Conservation (phyloP, 306 rosid genomes). For the Medicago lupulina region DNA sequence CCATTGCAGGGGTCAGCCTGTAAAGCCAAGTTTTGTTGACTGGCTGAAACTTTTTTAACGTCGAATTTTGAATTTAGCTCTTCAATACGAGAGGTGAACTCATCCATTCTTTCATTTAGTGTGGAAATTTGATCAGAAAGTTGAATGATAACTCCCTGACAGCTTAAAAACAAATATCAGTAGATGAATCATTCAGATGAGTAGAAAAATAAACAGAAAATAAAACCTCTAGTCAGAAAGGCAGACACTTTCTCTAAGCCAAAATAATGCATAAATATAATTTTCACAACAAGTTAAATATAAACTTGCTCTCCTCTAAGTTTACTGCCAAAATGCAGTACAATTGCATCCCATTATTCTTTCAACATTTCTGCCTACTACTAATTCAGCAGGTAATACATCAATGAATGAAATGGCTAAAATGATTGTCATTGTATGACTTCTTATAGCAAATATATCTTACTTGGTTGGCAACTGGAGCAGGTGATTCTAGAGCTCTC, state of each 20-base stretch:
- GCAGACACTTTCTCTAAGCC: constrained; percentile 27
- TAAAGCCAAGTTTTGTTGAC: constrained; percentile 88
- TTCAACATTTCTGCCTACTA: constrained; percentile 21
- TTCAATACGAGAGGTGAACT: constrained; percentile 90
- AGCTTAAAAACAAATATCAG: constrained; percentile 44
- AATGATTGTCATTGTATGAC: constrained; percentile 30
- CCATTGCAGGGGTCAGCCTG: constrained; percentile 84
- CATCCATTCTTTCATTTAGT: constrained; percentile 93
- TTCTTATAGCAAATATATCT: constrained; percentile 37
- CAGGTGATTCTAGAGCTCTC: constrained; percentile 79
- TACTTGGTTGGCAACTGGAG: constrained; percentile 75
- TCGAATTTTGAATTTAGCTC: constrained; percentile 80
- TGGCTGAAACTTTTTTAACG: constrained; percentile 55
- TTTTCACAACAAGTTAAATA: constrained; percentile 3
- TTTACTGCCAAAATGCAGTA: constrained; percentile 33
- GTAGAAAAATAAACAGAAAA: constrained; percentile 23
- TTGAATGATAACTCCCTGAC: constrained; percentile 86
- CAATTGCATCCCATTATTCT: constrained; percentile 32
- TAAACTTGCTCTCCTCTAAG: constrained; percentile 9
- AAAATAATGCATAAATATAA: constrained; percentile 14
- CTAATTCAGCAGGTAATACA: constrained; percentile 25
- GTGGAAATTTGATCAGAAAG: constrained; percentile 98
- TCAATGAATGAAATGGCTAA: constrained; percentile 36
- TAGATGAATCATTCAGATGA: constrained; percentile 24
- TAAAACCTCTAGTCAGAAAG: constrained; percentile 18